phyloP scores from a whole-genome alignment of 2,329 filamentous ascomycete species.

The Pseudopithomyces maydicus region DNA sequence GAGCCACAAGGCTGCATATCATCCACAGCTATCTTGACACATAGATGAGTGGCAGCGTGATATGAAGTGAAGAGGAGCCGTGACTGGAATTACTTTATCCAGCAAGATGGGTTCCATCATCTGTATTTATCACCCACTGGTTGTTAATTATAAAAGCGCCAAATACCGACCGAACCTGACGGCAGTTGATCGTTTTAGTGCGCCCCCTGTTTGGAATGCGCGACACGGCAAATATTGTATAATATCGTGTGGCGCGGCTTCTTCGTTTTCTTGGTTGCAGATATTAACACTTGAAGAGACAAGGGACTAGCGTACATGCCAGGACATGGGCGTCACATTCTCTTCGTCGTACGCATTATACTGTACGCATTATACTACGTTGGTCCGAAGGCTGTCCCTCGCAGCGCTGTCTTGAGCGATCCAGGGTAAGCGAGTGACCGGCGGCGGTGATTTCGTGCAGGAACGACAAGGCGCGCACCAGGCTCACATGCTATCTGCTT shows the following conservation, averaged over 20 bases:
- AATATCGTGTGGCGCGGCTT: neutral
- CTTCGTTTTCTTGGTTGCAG: neutral
- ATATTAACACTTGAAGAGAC: neutral
- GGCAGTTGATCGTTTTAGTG: neutral
- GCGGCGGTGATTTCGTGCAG: neutral
- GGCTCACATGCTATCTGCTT: neutral
- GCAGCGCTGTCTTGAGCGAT: neutral
- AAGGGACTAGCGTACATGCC: no score
- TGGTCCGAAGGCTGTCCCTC: neutral
- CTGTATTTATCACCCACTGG: neutral
- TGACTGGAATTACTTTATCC: neutral
- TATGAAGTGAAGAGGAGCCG: neutral
- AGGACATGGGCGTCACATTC: no score
- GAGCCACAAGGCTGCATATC: neutral
- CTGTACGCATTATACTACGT: no score
- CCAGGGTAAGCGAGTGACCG: neutral
- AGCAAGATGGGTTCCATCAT: neutral
- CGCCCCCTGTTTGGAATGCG: neutral
- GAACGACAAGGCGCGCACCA: neutral
- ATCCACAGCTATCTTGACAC: neutral
- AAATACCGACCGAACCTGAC: neutral
- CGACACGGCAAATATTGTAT: conserved; percentile 1
- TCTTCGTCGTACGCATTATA: no score
- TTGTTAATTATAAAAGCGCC: neutral
- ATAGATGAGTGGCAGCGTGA: neutral